Evolutionary conservation across 306 rosid genomes (phyloP).

Genomic region (Gynostemma pentaphyllum): DNA sequence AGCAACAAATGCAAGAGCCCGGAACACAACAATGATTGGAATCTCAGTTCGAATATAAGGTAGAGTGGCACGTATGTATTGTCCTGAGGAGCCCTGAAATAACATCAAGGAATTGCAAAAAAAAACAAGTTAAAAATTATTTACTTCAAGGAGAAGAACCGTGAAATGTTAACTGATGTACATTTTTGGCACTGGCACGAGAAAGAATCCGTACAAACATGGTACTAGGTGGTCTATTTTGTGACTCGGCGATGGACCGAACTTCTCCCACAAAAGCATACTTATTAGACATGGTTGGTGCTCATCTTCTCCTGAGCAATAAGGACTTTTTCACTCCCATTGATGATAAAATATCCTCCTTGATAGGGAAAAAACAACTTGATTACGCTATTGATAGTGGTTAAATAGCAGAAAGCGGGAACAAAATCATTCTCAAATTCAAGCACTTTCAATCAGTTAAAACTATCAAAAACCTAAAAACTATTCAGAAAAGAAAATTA

Average conservation of each 20-base stretch:
- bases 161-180: not conserved
- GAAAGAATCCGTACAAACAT: conserved; percentile 99
- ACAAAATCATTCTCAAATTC: not conserved
- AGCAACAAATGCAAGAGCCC: conserved; percentile 90
- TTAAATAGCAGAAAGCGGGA: not conserved
- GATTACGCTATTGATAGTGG: not conserved
- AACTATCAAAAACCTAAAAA: not conserved
- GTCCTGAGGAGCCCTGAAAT: conserved; percentile 89
- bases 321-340: conserved; percentile 87
- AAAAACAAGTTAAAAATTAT: not conserved
- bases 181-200: conserved; percentile 66
- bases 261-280: conserved; percentile 92
- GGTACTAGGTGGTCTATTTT: conserved; percentile 89
- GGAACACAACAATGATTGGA: conserved; percentile 88
- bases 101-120: not conserved
- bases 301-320: conserved; percentile 97
- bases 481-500: not conserved
- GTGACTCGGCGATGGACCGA: conserved; percentile 98
- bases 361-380: too few species aligned
- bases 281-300: conserved; percentile 86
- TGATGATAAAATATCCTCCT: conserved; percentile 83
- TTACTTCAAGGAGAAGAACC: conserved; percentile 7
- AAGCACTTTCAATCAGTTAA: not conserved
- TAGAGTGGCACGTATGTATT: conserved; percentile 84
- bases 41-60: conserved; percentile 84